Conservation (phyloP, 345 rosid species). For the Ailanthus altissimus region DNA sequence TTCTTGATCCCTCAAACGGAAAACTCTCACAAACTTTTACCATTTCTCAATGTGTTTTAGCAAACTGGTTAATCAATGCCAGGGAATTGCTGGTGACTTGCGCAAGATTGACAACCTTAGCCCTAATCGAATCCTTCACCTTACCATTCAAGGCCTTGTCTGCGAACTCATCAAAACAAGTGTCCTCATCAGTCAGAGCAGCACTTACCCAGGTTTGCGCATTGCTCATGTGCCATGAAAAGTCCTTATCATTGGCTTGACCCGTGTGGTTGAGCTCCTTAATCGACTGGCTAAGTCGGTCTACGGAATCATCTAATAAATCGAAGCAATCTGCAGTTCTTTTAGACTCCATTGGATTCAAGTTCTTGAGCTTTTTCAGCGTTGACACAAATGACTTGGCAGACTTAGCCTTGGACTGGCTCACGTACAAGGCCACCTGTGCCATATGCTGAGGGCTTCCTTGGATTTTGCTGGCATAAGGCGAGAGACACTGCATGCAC, state of each 20-base stretch:
- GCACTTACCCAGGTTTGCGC: conserved; percentile 95
- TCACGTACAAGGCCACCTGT: conserved; percentile 66
- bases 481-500: conserved; percentile 63
- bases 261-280: conserved; percentile 60
- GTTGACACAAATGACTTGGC: conserved; percentile 53
- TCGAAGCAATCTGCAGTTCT: conserved; percentile 65
- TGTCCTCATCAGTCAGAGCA: conserved; percentile 83
- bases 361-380: conserved; percentile 45
- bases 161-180: conserved; percentile 81
- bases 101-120: conserved; percentile 52
- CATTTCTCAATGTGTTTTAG: conserved; percentile 34
- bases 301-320: conserved; percentile 62
- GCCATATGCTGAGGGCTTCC: conserved; percentile 62
- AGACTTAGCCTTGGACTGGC: conserved; percentile 50
- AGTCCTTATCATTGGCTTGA: conserved; percentile 44
- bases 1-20: background rate
- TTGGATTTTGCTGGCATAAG: conserved; percentile 53
- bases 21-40: background rate
- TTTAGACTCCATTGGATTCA: conserved; percentile 52
- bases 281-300: conserved; percentile 58
- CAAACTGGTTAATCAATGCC: conserved; percentile 63
- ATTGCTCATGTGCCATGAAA: conserved; percentile 75
- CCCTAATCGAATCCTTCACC: conserved; percentile 55
- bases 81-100: conserved; percentile 83
- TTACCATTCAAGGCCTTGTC: conserved; percentile 61